Base-by-base conservation (phyloP, 2,329 filamentous ascomycete species). In the Claviceps humidiphila region DNA sequence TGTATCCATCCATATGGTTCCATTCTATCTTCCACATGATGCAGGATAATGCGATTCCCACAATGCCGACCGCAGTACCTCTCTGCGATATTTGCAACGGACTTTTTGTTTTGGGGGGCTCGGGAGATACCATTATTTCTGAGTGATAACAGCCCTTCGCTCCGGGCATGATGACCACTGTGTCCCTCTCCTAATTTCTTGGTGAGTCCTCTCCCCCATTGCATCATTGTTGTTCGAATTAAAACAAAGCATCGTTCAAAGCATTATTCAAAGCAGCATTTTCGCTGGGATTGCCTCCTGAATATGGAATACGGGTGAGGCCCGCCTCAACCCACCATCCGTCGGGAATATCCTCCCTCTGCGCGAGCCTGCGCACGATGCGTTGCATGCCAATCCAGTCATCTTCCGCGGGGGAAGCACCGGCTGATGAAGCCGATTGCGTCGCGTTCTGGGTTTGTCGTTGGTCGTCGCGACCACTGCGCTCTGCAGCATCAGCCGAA, bases 321-420 rank as follows among this genome's bases (percentile, higher is more conserved):
- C 84, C 84, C 54, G 76, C 82, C 60, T 80, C 77, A 54, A 80
- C 79, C 88, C 88, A 94, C 81, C 85, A 90, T 57, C 88, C 82
- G 55, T 93, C 87, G 0, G 87, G 85, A 51, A 93, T 84, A 59
- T 90, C 85, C 61, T 87, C 78, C 24, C 86, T 74, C 17, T 78
- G 75, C 38, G 83, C 80, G 51, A 94, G 74, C 44, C 80, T 76
- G 58, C 84, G 80, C 39, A 93, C 74, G 47, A 94, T 84, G 49
- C 76, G 75, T 58, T 87, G 83, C 77, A 90, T 84, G 46, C 82
- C 79, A 22, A 78, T 74, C 63, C 63, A 65, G 4, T 70, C 69
- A 26, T 73, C 70, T 6, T 71, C 70, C 14, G 64, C 58, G 44
- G 50, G 54, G 38, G 53, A 54, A n/a, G 57, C 54, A 40, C 38